These are phyloP conservation scores for Crithidia thermophila DNA, from an alignment of 208 protist genomes.

Conservation along the genomic window DNA sequence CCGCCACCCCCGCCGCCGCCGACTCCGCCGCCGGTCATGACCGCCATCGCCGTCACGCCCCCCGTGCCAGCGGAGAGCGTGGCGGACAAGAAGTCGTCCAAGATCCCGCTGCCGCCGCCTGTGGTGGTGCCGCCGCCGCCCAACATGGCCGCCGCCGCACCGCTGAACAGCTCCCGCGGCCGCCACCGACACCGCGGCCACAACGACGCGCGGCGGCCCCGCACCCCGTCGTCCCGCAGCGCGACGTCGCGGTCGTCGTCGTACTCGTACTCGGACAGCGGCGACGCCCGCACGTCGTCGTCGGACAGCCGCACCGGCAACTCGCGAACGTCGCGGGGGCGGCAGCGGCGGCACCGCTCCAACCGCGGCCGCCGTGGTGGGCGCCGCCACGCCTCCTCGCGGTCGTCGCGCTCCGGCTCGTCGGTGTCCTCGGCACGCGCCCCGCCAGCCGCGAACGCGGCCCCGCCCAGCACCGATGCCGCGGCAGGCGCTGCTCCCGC, in stretches of 20 bases:
- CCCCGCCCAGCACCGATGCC: background rate
- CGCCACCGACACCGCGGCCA: constrained; percentile 18
- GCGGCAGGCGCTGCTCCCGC: background rate
- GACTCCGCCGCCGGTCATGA: background rate
- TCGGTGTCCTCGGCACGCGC: constrained; percentile 3
- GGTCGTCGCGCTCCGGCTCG: background rate
- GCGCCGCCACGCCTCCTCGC: constrained; percentile 9
- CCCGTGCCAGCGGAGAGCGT: background rate
- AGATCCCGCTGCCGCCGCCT: background rate
- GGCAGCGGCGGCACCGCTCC: constrained; percentile 4
- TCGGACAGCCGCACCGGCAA: too few relatives aligned
- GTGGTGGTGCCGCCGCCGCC: background rate
- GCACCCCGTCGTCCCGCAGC: background rate
- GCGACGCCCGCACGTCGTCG: background rate
- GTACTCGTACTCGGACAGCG: constrained; percentile 7
- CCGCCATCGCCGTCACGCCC: background rate
- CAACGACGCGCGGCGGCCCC: constrained; percentile 6
- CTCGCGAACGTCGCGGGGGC: constrained; percentile 7
- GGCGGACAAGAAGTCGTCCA: background rate
- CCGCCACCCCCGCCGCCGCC: background rate
- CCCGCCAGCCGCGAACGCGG: background rate
- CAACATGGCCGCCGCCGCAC: background rate
- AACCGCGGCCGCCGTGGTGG: constrained; percentile 1
- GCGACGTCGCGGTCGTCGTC: constrained; percentile 2
- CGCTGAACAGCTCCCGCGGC: constrained; percentile 1